Conservation (phyloP, 371 early-diverging fungal species). For the Encephalitozoon cuniculi region DNA sequence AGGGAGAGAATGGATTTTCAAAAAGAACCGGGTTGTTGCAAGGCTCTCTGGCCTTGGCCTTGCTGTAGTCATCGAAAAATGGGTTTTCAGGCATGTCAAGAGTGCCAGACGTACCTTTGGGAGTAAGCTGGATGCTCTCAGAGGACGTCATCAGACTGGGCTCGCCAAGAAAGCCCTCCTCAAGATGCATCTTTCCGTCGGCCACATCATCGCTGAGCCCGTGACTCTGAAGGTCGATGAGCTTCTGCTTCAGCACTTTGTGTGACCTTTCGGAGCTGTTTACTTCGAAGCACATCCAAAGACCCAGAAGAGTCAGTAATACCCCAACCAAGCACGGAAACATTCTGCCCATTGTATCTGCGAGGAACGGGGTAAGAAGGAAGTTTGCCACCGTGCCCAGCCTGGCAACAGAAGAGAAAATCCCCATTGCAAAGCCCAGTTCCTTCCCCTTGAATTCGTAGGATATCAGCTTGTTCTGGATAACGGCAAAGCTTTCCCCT, state of each 20-base stretch:
- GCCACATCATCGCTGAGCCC: neutral
- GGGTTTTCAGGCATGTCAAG: neutral
- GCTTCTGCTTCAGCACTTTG: constrained; percentile 1
- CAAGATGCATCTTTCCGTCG: neutral
- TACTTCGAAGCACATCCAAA: neutral
- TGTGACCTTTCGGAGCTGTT: constrained; percentile 8
- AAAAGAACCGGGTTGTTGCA: neutral
- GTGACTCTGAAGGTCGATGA: neutral
- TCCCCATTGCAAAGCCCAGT: constrained; percentile 65
- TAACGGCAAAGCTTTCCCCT: constrained; percentile 67
- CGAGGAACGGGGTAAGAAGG: constrained; percentile 62
- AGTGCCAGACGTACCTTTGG: neutral
- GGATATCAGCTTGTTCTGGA: constrained; percentile 64
- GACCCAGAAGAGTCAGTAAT: constrained; percentile 22
- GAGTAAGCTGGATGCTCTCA: neutral
- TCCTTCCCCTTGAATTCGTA: constrained; percentile 63
- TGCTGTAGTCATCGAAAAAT: neutral
- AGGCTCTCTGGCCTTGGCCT: neutral
- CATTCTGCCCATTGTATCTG: constrained; percentile 3
- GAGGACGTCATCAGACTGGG: neutral
- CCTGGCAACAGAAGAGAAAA: constrained; percentile 64
- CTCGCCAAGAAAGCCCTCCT: neutral
- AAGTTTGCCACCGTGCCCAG: constrained; percentile 66
- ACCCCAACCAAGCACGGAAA: constrained; percentile 13
- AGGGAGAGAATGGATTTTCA: constrained; percentile 18